Conservation (phyloP, 2,329 filamentous ascomycete genomes). For the Didymella lethalis region DNA sequence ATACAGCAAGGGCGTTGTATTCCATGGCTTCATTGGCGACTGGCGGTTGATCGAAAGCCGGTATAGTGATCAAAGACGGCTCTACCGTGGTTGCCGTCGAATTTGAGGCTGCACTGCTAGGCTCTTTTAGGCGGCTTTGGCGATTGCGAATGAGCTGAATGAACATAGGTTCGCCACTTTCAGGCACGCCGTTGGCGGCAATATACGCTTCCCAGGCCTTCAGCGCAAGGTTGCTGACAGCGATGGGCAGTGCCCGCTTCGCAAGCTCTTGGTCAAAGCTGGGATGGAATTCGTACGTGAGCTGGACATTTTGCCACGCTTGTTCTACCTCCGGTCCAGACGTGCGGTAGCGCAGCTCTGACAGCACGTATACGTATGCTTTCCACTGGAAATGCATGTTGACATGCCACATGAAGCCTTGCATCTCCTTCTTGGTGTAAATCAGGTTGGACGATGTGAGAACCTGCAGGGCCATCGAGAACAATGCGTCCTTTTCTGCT, state of each 20-base stretch:
- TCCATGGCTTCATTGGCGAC: not conserved
- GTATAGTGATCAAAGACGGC: not conserved
- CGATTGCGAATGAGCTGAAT: constrained; percentile 32
- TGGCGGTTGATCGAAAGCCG: not conserved
- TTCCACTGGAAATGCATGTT: constrained; percentile 62
- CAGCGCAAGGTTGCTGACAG: constrained; percentile 54
- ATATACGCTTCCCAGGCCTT: constrained; percentile 54
- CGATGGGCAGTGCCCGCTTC: constrained; percentile 53
- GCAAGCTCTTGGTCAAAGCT: constrained; percentile 49
- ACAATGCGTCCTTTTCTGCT: constrained; percentile 52
- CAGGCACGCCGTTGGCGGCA: constrained; percentile 17
- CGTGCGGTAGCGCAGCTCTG: constrained; percentile 39
- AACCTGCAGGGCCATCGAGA: constrained; percentile 52
- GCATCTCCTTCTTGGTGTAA: constrained; percentile 50
- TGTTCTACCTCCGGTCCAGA: constrained; percentile 36
- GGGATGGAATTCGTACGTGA: constrained; percentile 55
- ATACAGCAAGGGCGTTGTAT: not conserved
- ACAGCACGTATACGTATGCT: constrained; percentile 59
- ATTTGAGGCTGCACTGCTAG: not conserved
- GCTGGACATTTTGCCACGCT: constrained; percentile 58
- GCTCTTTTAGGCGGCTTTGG: constrained; percentile 7
- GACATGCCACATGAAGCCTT: constrained; percentile 57
- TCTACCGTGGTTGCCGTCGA: no score
- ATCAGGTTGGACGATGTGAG: constrained; percentile 53
- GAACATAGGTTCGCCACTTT: constrained; percentile 31